phyloP scores from a whole-genome alignment of 345 rosid species.

The Anacardium occidentale region DNA sequence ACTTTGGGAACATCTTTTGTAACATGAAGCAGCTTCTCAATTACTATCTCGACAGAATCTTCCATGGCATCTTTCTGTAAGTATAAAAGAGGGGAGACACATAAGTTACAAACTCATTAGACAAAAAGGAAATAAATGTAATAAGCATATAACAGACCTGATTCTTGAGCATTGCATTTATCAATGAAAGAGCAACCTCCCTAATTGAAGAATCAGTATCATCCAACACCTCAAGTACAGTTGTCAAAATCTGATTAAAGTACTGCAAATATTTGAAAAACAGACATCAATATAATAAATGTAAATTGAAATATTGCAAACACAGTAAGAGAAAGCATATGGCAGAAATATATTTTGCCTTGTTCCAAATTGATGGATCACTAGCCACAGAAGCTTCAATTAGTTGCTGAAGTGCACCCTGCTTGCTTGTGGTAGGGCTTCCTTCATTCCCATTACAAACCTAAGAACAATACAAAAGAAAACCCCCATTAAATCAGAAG shows the following conservation, averaged over 20 bases:
- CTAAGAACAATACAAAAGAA: conserved; percentile 34
- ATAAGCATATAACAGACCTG: conserved; percentile 52
- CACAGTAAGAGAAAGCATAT: background rate
- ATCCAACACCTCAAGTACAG: conserved; percentile 91
- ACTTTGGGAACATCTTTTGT: conserved; percentile 82
- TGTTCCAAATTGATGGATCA: conserved; percentile 74
- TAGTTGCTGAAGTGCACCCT: conserved; percentile 77
- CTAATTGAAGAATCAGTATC: conserved; percentile 65
- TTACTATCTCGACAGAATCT: conserved; percentile 89
- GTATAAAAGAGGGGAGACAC: conserved; percentile 16
- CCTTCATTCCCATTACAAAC: conserved; percentile 69
- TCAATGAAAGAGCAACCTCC: conserved; percentile 74
- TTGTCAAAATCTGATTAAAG: conserved; percentile 93
- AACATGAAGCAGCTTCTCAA: conserved; percentile 87
- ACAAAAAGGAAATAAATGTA: conserved; percentile 9
- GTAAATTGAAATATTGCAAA: background rate
- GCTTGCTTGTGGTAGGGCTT: conserved; percentile 57
- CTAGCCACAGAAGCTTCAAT: conserved; percentile 72
- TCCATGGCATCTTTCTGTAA: conserved; percentile 83
- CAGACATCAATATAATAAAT: conserved; percentile 15
- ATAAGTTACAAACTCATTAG: conserved; percentile 12
- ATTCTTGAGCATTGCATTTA: conserved; percentile 77
- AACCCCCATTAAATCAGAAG: conserved; percentile 3
- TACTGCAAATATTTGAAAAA: conserved; percentile 54
- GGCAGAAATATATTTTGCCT: conserved; percentile 39